Evolutionary conservation across 257 asterid genomes (phyloP).

Genomic region (Scutellaria baicalensis): DNA sequence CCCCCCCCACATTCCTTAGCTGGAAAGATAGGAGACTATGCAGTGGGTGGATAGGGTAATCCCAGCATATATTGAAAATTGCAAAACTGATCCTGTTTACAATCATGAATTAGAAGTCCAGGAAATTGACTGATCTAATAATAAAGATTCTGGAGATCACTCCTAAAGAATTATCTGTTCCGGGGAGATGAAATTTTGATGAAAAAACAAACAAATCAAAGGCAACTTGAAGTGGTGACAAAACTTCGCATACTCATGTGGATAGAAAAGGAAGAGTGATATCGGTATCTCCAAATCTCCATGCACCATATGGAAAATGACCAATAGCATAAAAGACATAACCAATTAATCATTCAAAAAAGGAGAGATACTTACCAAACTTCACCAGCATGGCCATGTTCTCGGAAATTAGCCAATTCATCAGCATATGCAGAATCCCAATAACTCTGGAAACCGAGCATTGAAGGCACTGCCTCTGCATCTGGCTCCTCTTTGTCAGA

Average conservation of each 20-base stretch:
- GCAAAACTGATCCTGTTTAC: too few relatives aligned
- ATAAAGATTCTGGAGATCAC: too few relatives aligned
- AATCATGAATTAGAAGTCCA: not conserved
- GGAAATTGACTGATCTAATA: not conserved
- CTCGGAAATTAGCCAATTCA: constrained; percentile 79
- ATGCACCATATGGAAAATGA: not conserved
- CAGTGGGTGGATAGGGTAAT: too few relatives aligned
- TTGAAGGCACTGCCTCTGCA: constrained; percentile 61
- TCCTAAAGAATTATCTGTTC: not conserved
- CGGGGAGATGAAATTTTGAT: not conserved
- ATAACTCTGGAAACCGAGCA: constrained; percentile 94
- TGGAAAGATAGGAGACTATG: too few relatives aligned
- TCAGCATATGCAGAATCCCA: constrained; percentile 95
- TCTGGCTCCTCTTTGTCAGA: constrained; percentile 97
- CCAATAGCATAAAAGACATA: not conserved
- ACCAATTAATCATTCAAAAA: not conserved
- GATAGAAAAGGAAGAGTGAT: not conserved
- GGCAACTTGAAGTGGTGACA: not conserved
- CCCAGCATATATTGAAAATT: too few relatives aligned
- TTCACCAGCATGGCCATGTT: constrained; percentile 95
- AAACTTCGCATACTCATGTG: not conserved
- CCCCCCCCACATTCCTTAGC: not conserved
- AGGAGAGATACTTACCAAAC: constrained; percentile 55
- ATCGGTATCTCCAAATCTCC: not conserved
- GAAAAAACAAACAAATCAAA: not conserved